These are phyloP conservation scores for Coemansia sp. DNA, from an alignment of 192 early-diverging fungal genomes.

Conservation along the genomic window DNA sequence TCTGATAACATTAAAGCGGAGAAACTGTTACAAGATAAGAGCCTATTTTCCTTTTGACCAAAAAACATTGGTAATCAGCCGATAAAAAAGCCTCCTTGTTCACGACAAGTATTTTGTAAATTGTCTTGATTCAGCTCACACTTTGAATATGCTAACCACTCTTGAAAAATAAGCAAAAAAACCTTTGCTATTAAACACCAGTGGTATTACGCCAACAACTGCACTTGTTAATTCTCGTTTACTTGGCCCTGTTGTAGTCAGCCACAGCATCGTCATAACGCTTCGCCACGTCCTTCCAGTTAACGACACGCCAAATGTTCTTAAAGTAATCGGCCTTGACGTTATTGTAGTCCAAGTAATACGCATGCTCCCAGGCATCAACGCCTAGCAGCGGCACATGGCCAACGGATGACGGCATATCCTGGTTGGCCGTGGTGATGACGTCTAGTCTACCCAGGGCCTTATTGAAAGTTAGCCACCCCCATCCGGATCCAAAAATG, in stretches of 20 bases:
- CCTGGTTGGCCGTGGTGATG: slow-evolving; percentile 87
- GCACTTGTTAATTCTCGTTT: too few relatives aligned
- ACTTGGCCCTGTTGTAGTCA: slow-evolving; percentile 9
- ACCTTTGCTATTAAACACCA: too few relatives aligned
- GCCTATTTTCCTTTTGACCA: neutral
- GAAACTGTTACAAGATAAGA: too few relatives aligned
- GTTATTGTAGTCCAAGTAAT: slow-evolving; percentile 98
- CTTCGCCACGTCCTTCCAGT: slow-evolving; percentile 95
- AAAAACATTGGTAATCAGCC: neutral
- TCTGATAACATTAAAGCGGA: too few relatives aligned
- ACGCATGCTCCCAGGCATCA: slow-evolving; percentile 97
- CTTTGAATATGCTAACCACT: too few relatives aligned
- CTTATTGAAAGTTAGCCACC: slow-evolving; percentile 94
- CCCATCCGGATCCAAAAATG: slow-evolving; percentile 94
- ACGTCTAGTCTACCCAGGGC: slow-evolving; percentile 76
- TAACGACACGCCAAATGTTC: slow-evolving; percentile 92
- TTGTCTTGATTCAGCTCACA: too few relatives aligned
- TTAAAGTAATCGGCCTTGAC: slow-evolving; percentile 95
- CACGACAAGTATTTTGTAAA: too few relatives aligned
- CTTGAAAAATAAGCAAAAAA: too few relatives aligned
- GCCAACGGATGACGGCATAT: slow-evolving; percentile 58
- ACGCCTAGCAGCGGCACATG: slow-evolving; percentile 84
- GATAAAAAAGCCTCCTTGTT: too few relatives aligned
- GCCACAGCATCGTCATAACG: slow-evolving; percentile 70
- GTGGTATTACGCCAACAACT: too few relatives aligned